Conservation (phyloP, 2,329 filamentous ascomycete genomes). For the Penicillium sclerotigenum region DNA sequence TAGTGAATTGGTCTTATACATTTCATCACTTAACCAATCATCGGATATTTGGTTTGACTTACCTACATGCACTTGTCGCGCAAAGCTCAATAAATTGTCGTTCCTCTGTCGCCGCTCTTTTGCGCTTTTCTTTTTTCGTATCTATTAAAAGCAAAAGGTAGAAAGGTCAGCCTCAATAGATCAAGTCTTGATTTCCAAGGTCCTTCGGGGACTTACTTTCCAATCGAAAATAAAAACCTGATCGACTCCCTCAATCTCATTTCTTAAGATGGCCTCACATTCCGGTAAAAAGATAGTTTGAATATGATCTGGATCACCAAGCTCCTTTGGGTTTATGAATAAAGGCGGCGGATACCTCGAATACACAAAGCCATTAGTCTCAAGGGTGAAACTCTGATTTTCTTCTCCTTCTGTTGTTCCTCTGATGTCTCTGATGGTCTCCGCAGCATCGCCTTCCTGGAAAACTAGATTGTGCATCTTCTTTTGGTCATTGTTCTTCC, state of each 20-base stretch:
- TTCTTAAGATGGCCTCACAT: slow-evolving; percentile 7
- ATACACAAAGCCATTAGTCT: neutral
- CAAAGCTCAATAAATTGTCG: slow-evolving; percentile 3
- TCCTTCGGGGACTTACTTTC: neutral
- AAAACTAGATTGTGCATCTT: neutral
- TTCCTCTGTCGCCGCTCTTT: slow-evolving; percentile 9
- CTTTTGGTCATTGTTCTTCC: neutral
- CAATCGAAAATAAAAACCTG: slow-evolving; percentile 8
- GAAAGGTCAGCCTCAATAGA: neutral
- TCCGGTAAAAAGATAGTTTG: slow-evolving; percentile 9
- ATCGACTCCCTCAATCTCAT: slow-evolving; percentile 6
- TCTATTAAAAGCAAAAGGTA: neutral
- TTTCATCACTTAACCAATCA: too few species aligned
- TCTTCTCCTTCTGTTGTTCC: neutral
- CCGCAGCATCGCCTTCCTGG: neutral
- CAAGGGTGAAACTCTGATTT: neutral
- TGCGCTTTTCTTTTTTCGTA: slow-evolving; percentile 9
- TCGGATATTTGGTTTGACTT: neutral
- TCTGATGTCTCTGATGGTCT: neutral
- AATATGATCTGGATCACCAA: slow-evolving; percentile 1
- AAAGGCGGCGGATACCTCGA: neutral
- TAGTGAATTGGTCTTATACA: neutral
- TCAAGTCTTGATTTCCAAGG: neutral
- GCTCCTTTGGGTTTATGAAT: slow-evolving; percentile 1
- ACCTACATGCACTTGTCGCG: slow-evolving; percentile 9